Percentiles rank a stretch among this genome's conserved stretches.
These are phyloP conservation scores for Aspergillus caelatus DNA, from an alignment of 2,329 filamentous ascomycete species.

Conservation along the genomic window DNA sequence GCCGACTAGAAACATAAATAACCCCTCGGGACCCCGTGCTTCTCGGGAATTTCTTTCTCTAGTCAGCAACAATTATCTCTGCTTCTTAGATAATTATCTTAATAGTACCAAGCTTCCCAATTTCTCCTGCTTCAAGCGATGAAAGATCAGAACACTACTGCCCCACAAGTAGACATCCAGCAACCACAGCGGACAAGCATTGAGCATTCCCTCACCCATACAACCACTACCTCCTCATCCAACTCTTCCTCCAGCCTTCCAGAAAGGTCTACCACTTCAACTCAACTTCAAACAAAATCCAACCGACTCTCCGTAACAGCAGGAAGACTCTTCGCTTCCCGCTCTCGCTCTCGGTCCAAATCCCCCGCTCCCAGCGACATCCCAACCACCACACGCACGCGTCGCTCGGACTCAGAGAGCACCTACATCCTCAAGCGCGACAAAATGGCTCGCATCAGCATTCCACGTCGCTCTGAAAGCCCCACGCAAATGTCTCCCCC, in stretches of 20 bases:
- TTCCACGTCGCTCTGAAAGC: conserved; percentile 21
- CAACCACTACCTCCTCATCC: conserved; percentile 21
- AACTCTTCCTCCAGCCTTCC: conserved; percentile 9
- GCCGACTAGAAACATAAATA: conserved; percentile 1
- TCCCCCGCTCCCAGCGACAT: conserved; percentile 19
- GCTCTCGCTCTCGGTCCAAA: background rate
- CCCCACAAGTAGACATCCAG: conserved; percentile 2
- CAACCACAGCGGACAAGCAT: conserved; percentile 1
- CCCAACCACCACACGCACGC: background rate
- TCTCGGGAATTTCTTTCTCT: background rate
- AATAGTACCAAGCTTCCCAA: background rate
- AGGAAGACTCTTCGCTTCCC: conserved; percentile 16
- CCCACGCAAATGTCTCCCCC: conserved; percentile 7
- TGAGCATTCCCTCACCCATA: conserved; percentile 21
- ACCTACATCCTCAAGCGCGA: conserved; percentile 14
- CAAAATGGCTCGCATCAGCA: conserved; percentile 4
- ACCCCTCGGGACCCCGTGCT: background rate
- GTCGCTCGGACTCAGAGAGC: conserved; percentile 5
- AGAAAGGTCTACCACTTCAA: conserved; percentile 4
- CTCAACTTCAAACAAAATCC: conserved; percentile 10
- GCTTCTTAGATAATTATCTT: background rate
- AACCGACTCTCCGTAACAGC: background rate
- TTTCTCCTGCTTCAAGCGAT: background rate
- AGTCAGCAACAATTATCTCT: background rate
- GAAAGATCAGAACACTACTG: conserved; percentile 8